These are phyloP conservation scores for Nannochloris sp. DNA, from an alignment of 139 green algal genomes.

Conservation along the genomic window DNA sequence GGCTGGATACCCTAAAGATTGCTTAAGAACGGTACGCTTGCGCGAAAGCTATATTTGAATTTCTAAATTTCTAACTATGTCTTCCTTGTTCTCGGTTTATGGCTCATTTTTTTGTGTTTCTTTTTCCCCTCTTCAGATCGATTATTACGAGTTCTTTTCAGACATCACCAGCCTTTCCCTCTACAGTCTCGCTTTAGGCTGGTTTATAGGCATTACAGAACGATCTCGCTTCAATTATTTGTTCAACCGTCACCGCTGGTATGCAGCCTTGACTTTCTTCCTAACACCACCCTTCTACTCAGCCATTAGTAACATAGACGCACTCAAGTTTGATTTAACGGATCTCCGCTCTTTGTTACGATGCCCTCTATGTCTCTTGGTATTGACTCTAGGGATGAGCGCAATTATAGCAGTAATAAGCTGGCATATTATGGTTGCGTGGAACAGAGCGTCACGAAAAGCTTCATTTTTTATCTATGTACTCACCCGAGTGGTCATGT, in stretches of 20 bases:
- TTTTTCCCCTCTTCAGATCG: conserved; percentile 2
- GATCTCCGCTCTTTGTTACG: conserved; percentile 15
- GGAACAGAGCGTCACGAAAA: not conserved
- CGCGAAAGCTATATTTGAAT: not conserved
- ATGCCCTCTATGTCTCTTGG: not conserved
- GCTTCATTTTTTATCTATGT: conserved; percentile 16
- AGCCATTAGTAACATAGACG: conserved; percentile 25
- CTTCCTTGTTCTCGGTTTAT: not conserved
- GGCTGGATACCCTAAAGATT: conserved; percentile 3
- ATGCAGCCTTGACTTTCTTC: conserved; percentile 25
- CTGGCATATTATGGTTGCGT: conserved; percentile 23
- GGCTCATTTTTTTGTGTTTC: too few relatives aligned
- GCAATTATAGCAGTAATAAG: conserved; percentile 7
- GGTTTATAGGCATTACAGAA: conserved; percentile 27
- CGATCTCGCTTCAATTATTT: conserved; percentile 27
- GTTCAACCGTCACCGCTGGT: conserved; percentile 27
- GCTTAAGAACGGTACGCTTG: not conserved
- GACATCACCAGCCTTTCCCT: conserved; percentile 26
- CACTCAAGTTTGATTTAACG: conserved; percentile 28
- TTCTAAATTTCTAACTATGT: not conserved
- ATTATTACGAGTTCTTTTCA: conserved; percentile 17
- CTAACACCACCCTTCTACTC: conserved; percentile 32
- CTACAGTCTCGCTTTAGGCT: conserved; percentile 32
- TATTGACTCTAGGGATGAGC: conserved; percentile 15
- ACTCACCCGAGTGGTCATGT: conserved; percentile 7